phyloP scores from a whole-genome alignment of 2,329 filamentous ascomycete species.

The Ophiostoma sp. region DNA sequence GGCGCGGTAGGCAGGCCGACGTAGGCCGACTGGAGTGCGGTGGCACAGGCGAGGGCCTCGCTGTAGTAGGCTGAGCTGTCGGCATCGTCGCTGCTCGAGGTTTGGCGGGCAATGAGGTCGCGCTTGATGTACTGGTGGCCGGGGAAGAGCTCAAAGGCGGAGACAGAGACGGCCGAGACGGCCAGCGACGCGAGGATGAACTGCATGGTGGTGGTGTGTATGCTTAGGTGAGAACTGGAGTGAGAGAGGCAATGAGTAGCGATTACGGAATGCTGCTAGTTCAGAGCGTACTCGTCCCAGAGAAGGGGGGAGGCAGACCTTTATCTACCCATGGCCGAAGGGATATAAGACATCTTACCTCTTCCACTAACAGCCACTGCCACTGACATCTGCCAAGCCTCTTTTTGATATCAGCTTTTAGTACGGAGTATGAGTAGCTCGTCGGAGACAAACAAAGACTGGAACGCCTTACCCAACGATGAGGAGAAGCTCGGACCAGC shows the following conservation, averaged over 20 bases:
- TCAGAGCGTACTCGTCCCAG: neutral
- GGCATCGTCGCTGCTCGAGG: constrained; percentile 18
- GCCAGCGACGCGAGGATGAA: constrained; percentile 23
- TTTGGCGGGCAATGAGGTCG: constrained; percentile 28
- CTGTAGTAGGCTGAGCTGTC: neutral
- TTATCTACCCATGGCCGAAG: neutral
- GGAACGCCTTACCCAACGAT: neutral
- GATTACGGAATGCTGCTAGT: too few species aligned
- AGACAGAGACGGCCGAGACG: constrained; percentile 27
- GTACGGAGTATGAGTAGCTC: neutral
- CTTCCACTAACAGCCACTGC: neutral
- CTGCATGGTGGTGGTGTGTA: neutral
- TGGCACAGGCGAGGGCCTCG: constrained; percentile 24
- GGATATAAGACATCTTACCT: neutral
- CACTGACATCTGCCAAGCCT: neutral
- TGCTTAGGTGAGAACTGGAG: neutral
- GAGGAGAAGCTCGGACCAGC: neutral
- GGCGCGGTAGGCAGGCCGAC: constrained; percentile 29
- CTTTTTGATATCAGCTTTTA: neutral
- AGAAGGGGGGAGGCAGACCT: neutral
- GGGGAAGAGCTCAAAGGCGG: constrained; percentile 25
- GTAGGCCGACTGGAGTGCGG: constrained; percentile 26
- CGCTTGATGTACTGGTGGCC: constrained; percentile 23
- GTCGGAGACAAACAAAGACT: neutral
- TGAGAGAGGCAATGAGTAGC: neutral